phyloP scores from a whole-genome alignment of 202 grass and related monocot species.

The Dendrocalamus latiflorus region DNA sequence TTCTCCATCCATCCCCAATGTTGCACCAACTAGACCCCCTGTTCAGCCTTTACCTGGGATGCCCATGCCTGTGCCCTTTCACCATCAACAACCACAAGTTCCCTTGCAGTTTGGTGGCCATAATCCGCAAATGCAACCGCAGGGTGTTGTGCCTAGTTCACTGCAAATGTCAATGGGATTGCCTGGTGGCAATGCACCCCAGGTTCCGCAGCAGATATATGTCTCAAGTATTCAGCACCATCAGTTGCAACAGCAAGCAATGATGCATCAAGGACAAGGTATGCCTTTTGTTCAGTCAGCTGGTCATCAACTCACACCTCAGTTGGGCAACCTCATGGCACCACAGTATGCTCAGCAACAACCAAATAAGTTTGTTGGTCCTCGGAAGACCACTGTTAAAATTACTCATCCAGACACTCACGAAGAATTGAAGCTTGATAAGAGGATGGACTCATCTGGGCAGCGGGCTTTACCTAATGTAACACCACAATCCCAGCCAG shows the following conservation, averaged over 20 bases:
- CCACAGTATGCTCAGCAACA: constrained; percentile 60
- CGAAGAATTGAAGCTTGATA: constrained; percentile 83
- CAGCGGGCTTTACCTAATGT: constrained; percentile 48
- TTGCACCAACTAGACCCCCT: constrained; percentile 39
- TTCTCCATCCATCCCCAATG: constrained; percentile 34
- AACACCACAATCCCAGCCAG: constrained; percentile 50
- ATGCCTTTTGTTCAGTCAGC: constrained; percentile 48
- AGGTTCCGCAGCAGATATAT: constrained; percentile 73
- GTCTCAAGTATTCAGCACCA: constrained; percentile 50
- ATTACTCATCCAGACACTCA: constrained; percentile 90
- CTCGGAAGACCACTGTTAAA: constrained; percentile 64
- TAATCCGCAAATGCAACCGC: constrained; percentile 45
- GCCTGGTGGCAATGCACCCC: constrained; percentile 52
- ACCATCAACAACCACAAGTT: constrained; percentile 53
- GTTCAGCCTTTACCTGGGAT: constrained; percentile 47
- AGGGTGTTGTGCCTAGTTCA: constrained; percentile 60
- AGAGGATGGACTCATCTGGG: constrained; percentile 44
- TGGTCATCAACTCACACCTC: constrained; percentile 55
- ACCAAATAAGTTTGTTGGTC: constrained; percentile 34
- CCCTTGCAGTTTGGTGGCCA: constrained; percentile 74
- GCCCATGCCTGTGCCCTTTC: constrained; percentile 48
- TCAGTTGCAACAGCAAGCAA: constrained; percentile 60
- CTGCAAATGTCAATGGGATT: constrained; percentile 76
- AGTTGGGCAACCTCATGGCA: constrained; percentile 52
- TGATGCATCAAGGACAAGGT: constrained; percentile 73